phyloP scores from a whole-genome alignment of 345 rosid species.

The Mallotus nudiflorus region DNA sequence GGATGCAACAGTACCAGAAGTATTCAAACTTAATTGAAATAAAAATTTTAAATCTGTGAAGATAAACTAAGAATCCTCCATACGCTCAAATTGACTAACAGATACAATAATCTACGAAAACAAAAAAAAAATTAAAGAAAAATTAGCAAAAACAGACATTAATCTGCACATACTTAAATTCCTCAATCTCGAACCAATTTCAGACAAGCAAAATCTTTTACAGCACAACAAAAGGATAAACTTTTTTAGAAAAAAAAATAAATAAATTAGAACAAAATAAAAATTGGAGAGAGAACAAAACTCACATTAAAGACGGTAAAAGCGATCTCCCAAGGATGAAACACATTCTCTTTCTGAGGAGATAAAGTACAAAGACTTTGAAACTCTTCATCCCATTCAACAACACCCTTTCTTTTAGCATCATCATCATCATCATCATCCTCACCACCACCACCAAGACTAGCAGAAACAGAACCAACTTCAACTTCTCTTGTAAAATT shows the following conservation, averaged over 20 bases:
- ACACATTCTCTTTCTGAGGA: slow-evolving; percentile 65
- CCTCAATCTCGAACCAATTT: background rate
- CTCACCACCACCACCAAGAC: slow-evolving; percentile 25
- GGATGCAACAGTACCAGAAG: background rate
- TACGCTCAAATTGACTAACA: background rate
- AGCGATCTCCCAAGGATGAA: slow-evolving; percentile 94
- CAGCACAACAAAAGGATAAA: background rate
- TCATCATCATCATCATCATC: slow-evolving; percentile 14
- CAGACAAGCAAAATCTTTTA: background rate
- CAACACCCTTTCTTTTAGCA: slow-evolving; percentile 37
- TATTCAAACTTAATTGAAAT: slow-evolving; percentile 5
- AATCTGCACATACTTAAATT: background rate
- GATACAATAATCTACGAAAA: too few species aligned
- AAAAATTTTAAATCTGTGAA: background rate
- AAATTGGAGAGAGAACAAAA: background rate
- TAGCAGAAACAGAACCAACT: slow-evolving; percentile 22
- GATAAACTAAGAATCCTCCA: background rate
- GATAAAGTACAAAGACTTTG: slow-evolving; percentile 65
- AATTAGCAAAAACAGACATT: background rate
- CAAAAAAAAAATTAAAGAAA: too few species aligned
- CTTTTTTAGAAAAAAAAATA: background rate
- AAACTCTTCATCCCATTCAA: slow-evolving; percentile 87
- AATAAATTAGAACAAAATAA: background rate
- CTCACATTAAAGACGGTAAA: slow-evolving; percentile 85
- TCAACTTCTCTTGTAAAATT: slow-evolving; percentile 72